Base-by-base conservation (phyloP, 1,284 basidiomycete species). In the Entoloma clypeatum region DNA sequence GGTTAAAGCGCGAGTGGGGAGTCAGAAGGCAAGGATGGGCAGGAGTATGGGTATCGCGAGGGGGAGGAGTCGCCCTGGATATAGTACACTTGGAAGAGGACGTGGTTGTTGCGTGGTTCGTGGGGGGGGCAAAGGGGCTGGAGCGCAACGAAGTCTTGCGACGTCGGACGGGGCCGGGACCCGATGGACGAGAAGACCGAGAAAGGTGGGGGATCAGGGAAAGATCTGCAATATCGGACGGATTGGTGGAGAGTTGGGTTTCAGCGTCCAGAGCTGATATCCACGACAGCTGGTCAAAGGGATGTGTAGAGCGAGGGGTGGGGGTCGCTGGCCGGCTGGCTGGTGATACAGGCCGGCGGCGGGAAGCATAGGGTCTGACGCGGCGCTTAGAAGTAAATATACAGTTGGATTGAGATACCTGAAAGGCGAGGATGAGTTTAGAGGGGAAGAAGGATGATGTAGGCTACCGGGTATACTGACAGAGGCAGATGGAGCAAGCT, bases 211-310 rank as follows among this genome's bases (percentile, higher is more conserved):
- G 44, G 50, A 77, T 51, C 50, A 69, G 72, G 21, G 72, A 79
- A 36, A 81, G 71, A 60, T 82, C 79, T 36, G 79, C 77, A 44
- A 78, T 68, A 48, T 80, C 74, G 51, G 62, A 67, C 19, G 60
- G 59, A 48, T 62, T 62, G 45, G 60, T 39, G 36, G 52, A 49
- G 36, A 67, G 62, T 28, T 68, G 62, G 0, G 71, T 47, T n/a
- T n/a, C n/a, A 29, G 59, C 48, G 35, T 81, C 71, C 39, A 83
- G 63, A 10, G 71, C 63, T 23, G 77, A 66, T 41, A 79, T 75
- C 79, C 80, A 82, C 9, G 79, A 74, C 11, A 81, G 69, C 18
- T 68, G 61, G 60, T 81, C 79, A 51, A 82, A 81, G 16, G 60
- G 49, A 40, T 69, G 68, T 29, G 58, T 57, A 13, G 48, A 47